Percentiles rank a stretch among this genome's conserved stretches.
Conservation (phyloP, 1,284 basidiomycete genomes). For the Crocinoboletus sp. region DNA sequence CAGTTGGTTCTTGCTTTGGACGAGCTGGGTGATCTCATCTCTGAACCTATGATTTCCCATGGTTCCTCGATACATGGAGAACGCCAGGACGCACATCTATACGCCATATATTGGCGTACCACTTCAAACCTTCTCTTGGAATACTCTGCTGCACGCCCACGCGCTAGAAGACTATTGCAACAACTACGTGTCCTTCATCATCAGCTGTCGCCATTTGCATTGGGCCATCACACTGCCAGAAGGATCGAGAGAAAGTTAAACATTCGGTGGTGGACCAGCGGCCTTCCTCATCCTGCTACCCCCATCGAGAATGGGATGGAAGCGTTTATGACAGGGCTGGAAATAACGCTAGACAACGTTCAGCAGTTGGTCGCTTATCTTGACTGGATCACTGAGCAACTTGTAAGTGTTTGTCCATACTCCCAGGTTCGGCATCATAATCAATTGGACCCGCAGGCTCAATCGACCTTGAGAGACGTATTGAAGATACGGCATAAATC, state of each 20-base stretch:
- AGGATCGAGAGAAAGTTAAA: neutral
- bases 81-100: slow-evolving; percentile 15
- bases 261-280: slow-evolving; percentile 10
- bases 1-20: slow-evolving; percentile 30
- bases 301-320: slow-evolving; percentile 9
- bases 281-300: neutral
- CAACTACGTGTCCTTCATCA: slow-evolving; percentile 17
- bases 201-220: slow-evolving; percentile 7
- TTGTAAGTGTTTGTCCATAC: slow-evolving; percentile 14
- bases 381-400: slow-evolving; percentile 28
- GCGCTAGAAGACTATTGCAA: slow-evolving; percentile 12
- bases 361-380: slow-evolving; percentile 25
- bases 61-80: neutral
- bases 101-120: slow-evolving; percentile 30
- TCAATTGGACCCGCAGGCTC: slow-evolving; percentile 15
- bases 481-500: slow-evolving; percentile 5
- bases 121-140: slow-evolving; percentile 32
- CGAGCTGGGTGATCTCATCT: slow-evolving; percentile 24
- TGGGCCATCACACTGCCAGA: neutral
- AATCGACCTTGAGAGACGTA: slow-evolving; percentile 15
- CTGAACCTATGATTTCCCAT: slow-evolving; percentile 1
- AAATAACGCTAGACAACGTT: slow-evolving; percentile 19
- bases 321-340: slow-evolving; percentile 21
- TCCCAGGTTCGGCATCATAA: slow-evolving; percentile 5
- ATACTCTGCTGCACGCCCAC: slow-evolving; percentile 30